Conservation (phyloP, 768 basidiomycete species). For the Clavulina sp. region DNA sequence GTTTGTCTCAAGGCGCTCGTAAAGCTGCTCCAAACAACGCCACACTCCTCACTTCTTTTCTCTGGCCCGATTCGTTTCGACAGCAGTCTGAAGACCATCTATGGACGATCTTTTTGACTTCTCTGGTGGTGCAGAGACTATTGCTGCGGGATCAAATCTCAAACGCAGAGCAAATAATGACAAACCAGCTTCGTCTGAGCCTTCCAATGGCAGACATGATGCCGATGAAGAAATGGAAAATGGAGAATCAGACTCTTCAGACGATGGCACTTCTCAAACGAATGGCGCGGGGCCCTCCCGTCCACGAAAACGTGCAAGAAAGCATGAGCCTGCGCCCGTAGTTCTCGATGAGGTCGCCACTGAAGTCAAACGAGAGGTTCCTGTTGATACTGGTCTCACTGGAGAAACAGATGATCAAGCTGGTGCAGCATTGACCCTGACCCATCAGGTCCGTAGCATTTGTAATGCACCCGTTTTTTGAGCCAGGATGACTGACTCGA, state of each 20-base stretch:
- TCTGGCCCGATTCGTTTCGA: no score
- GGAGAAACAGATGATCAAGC: constrained; percentile 37
- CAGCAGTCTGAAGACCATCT: no score
- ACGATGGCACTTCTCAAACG: not conserved
- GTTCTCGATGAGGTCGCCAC: constrained; percentile 91
- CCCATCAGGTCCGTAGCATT: constrained; percentile 50
- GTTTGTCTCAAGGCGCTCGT: no score
- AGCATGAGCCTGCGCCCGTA: constrained; percentile 23
- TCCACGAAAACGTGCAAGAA: not conserved
- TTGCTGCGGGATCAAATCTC: not conserved
- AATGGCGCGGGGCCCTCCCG: not conserved
- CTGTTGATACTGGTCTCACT: constrained; percentile 72
- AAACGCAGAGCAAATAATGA: not conserved
- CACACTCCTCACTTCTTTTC: no score
- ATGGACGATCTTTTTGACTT: not conserved
- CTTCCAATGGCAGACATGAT: not conserved
- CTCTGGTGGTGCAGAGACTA: not conserved
- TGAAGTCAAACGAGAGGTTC: constrained; percentile 82
- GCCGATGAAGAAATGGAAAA: not conserved
- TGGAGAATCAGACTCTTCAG: not conserved
- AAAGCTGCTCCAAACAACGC: no score
- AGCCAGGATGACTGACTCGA: not conserved
- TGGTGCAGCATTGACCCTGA: constrained; percentile 54
- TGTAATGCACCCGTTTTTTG: constrained; percentile 2
- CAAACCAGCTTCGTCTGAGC: not conserved